Conservation (phyloP, 1,284 basidiomycete species). For the Ustilago lituana region DNA sequence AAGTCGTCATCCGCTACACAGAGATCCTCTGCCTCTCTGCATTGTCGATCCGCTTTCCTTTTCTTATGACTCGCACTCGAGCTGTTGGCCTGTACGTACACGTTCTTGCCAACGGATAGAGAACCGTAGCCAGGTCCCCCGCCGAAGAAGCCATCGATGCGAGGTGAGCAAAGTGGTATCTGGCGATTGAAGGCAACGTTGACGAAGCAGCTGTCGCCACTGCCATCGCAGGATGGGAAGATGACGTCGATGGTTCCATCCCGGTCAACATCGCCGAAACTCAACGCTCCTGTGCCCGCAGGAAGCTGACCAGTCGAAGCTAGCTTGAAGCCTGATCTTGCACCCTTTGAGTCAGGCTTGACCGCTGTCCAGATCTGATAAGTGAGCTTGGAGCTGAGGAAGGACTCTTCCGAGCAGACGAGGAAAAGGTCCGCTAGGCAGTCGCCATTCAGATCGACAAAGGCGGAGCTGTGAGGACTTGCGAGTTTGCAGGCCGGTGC, state of each 20-base stretch:
- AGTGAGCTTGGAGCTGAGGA: constrained; percentile 63
- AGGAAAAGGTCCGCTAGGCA: constrained; percentile 93
- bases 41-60: constrained; percentile 8
- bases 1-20: constrained; percentile 85
- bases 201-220: constrained; percentile 76
- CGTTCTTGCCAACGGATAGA: constrained; percentile 11
- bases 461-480: constrained; percentile 91
- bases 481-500: constrained; percentile 75
- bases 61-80: not conserved
- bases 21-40: constrained; percentile 78
- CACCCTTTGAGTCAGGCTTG: constrained; percentile 29
- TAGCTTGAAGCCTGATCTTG: constrained; percentile 76
- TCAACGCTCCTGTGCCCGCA: constrained; percentile 78
- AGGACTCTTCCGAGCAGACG: constrained; percentile 75
- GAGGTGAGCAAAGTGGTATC: constrained; percentile 76
- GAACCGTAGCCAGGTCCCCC: constrained; percentile 36
- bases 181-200: constrained; percentile 96
- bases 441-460: constrained; percentile 95
- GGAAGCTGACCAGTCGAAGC: constrained; percentile 79
- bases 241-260: constrained; percentile 97
- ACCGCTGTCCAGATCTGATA: constrained; percentile 85
- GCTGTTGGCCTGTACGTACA: not conserved
- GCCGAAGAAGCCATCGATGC: constrained; percentile 52
- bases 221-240: constrained; percentile 79
- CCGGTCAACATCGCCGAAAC: constrained; percentile 92